A percentile compares a stretch with the other conserved stretches of the same genome.
phyloP scores from a whole-genome alignment of 148 eudicot genomes.

The Linanthus parryae region DNA sequence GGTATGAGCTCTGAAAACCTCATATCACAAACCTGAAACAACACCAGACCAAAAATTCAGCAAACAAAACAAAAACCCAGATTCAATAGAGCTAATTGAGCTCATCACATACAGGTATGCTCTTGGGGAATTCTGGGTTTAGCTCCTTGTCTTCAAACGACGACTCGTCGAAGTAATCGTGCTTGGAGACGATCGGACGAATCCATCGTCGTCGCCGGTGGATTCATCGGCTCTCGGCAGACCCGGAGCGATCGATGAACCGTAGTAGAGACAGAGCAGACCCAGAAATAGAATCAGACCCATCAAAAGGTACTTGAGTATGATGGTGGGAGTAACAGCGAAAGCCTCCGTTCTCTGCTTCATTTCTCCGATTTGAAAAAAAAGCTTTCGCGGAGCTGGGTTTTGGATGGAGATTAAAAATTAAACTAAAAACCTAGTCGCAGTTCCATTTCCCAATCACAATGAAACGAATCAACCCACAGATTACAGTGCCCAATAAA shows the following conservation, averaged over 20 bases:
- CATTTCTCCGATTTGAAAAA: no score
- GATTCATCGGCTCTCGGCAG: constrained; percentile 24
- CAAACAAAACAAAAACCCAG: no score
- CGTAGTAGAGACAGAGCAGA: constrained; percentile 45
- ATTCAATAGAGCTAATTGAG: no score
- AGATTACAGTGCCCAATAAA: no score
- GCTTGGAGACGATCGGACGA: constrained; percentile 32
- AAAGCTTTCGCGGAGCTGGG: no score
- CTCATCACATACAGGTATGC: constrained; percentile 48
- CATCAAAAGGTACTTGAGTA: constrained; percentile 37
- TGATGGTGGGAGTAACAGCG: constrained; percentile 9
- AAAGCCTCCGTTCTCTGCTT: constrained; percentile 28
- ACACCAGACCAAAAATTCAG: neutral
- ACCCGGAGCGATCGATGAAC: constrained; percentile 30
- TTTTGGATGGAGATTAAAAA: no score
- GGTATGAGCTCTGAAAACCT: constrained; percentile 58
- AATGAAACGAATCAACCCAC: no score
- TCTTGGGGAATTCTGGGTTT: constrained; percentile 47
- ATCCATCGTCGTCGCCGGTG: no score
- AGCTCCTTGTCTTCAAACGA: constrained; percentile 29
- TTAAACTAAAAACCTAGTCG: no score
- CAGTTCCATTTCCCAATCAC: no score
- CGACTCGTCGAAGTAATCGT: constrained; percentile 16
- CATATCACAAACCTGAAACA: constrained; percentile 57
- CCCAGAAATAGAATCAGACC: constrained; percentile 40